Percentiles rank a stretch among this genome's conserved stretches.
These are phyloP conservation scores for Neoboletus brunneissimus DNA, from an alignment of 768 basidiomycete genomes.

Conservation along the genomic window DNA sequence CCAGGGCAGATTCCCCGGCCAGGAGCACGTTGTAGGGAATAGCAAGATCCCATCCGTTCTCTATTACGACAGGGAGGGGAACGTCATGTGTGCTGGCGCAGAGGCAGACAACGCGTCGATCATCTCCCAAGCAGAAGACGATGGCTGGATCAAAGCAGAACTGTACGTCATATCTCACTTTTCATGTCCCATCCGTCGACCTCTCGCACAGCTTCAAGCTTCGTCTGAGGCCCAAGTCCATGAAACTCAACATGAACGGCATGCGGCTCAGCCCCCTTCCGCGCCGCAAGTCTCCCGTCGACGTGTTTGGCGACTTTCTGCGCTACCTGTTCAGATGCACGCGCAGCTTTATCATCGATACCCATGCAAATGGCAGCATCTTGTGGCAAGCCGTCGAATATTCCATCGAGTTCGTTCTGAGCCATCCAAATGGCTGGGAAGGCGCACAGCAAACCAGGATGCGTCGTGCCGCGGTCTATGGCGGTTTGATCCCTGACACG, in stretches of 20 bases:
- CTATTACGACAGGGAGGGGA: slow-evolving; percentile 67
- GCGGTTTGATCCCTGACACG: slow-evolving; percentile 70
- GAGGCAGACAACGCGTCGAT: slow-evolving; percentile 66
- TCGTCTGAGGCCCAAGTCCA: slow-evolving; percentile 70
- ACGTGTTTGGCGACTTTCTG: slow-evolving; percentile 80
- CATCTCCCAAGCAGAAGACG: slow-evolving; percentile 68
- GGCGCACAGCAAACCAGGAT: slow-evolving; percentile 72
- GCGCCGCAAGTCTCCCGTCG: slow-evolving; percentile 60
- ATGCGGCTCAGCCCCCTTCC: slow-evolving; percentile 73
- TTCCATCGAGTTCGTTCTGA: slow-evolving; percentile 70
- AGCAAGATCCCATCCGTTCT: slow-evolving; percentile 79
- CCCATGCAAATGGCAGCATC: slow-evolving; percentile 71
- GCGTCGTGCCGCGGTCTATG: slow-evolving; percentile 69
- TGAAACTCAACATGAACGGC: slow-evolving; percentile 82
- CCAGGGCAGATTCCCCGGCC: slow-evolving; percentile 66
- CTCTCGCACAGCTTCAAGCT: slow-evolving; percentile 62
- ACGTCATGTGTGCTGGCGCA: slow-evolving; percentile 70
- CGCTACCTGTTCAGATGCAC: slow-evolving; percentile 74
- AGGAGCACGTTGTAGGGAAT: slow-evolving; percentile 83
- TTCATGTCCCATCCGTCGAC: background rate
- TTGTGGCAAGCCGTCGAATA: slow-evolving; percentile 71
- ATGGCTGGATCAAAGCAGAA: slow-evolving; percentile 73
- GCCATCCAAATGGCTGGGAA: slow-evolving; percentile 84
- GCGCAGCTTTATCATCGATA: slow-evolving; percentile 71
- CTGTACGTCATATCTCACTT: slow-evolving; percentile 46